Percentiles rank a stretch among this genome's conserved stretches.
Evolutionary conservation across 495 filamentous ascomycete genomes (phyloP).

Genomic region (Aspergillus baeticus): DNA sequence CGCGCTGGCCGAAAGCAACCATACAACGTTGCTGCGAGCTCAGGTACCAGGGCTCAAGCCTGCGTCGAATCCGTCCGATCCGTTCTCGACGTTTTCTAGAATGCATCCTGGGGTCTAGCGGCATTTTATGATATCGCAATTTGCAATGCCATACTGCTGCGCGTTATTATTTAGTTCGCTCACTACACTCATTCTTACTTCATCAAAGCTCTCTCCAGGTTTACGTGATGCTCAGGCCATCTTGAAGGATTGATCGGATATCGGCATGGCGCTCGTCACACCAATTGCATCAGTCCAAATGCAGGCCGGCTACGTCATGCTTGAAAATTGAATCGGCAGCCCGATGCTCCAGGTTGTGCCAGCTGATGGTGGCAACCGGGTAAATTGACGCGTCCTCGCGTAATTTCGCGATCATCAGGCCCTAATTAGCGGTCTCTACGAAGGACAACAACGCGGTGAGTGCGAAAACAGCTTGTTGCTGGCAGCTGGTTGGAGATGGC

Average conservation of each 20-base stretch:
- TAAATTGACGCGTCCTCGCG: conserved; percentile 11
- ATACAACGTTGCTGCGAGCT: conserved; percentile 8
- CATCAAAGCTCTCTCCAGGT: neutral
- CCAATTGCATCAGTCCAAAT: neutral
- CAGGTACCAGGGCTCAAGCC: conserved; percentile 10
- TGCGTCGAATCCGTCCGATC: conserved; percentile 20
- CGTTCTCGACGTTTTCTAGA: conserved; percentile 36
- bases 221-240: conserved; percentile 3
- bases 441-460: neutral
- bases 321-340: conserved; percentile 12
- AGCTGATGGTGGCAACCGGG: conserved; percentile 8
- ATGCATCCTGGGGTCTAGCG: conserved; percentile 23
- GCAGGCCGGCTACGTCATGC: conserved; percentile 5
- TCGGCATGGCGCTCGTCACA: conserved; percentile 7
- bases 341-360: neutral
- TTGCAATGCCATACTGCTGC: too few species aligned
- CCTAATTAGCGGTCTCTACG: neutral
- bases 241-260: conserved; percentile 10
- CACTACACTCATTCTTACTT: neutral
- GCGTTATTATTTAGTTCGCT: too few species aligned
- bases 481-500: too few species aligned
- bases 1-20: neutral
- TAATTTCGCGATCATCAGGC: neutral
- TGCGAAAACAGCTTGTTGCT: neutral
- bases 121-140: conserved; percentile 1